Conservation (phyloP, 1,284 basidiomycete species). For the Takashimella koratensis region DNA sequence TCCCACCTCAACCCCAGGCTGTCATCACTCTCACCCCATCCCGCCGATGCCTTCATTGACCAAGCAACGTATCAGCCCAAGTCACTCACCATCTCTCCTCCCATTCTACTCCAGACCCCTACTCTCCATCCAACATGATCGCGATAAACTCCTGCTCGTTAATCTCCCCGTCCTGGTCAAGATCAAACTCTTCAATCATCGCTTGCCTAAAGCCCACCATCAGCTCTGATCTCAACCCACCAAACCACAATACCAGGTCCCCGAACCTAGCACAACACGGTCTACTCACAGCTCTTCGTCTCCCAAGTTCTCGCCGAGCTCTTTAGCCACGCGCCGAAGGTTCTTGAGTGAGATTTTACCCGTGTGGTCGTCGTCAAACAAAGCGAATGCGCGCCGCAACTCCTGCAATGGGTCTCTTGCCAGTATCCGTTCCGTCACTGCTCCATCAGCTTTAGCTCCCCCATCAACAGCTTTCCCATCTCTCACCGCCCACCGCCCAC, state of each 20-base stretch:
- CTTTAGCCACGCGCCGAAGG: constrained; percentile 89
- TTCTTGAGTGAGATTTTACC: constrained; percentile 92
- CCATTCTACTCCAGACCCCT: too few species aligned
- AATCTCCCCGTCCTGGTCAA: constrained; percentile 98
- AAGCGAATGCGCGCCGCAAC: constrained; percentile 87
- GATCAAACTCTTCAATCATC: constrained; percentile 99
- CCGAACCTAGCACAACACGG: too few species aligned
- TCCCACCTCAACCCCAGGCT: too few species aligned
- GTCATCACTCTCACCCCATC: too few species aligned
- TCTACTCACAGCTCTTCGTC: constrained; percentile 97
- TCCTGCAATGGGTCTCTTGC: constrained; percentile 95
- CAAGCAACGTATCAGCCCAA: too few species aligned
- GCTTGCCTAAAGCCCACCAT: constrained; percentile 66
- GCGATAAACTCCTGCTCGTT: constrained; percentile 61
- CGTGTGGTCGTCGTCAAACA: constrained; percentile 95
- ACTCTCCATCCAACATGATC: constrained; percentile 93
- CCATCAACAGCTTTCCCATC: not conserved
- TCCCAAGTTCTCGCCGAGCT: constrained; percentile 91
- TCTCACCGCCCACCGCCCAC: not conserved
- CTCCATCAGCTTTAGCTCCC: not conserved
- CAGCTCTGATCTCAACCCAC: too few species aligned
- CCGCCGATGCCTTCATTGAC: too few species aligned
- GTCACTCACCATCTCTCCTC: too few species aligned
- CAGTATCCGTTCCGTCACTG: constrained; percentile 92
- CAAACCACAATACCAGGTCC: too few species aligned